phyloP scores from a whole-genome alignment of 2,329 filamentous ascomycete genomes.

The Chaetomium sp. region DNA sequence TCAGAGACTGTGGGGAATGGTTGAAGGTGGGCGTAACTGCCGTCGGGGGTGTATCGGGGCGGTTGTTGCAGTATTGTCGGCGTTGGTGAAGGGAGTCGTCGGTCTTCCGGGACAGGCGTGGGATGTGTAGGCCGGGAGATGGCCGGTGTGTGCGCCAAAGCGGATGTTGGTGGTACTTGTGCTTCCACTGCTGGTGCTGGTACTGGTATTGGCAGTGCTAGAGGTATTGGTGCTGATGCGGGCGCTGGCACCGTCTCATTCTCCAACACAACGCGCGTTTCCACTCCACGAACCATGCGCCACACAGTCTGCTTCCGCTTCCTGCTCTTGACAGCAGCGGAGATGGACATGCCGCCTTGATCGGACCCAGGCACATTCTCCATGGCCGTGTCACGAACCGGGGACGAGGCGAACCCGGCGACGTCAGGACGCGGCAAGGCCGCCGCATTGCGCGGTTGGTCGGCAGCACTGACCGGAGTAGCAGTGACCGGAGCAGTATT shows the following conservation, averaged over 20 bases:
- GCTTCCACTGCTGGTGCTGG: not conserved
- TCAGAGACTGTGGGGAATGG: not conserved
- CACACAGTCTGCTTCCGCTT: constrained; percentile 35
- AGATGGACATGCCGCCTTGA: constrained; percentile 35
- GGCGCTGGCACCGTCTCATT: not conserved
- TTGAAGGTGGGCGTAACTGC: not conserved
- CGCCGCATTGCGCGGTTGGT: no score
- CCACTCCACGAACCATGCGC: constrained; percentile 39
- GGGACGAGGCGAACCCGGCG: no score
- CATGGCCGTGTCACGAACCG: no score
- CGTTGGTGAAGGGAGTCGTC: constrained; percentile 4
- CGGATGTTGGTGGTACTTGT: not conserved
- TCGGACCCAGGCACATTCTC: not conserved
- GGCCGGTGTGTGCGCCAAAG: constrained; percentile 5
- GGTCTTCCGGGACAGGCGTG: not conserved
- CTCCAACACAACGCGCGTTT: constrained; percentile 20
- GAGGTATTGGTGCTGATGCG: no score
- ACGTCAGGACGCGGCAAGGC: no score
- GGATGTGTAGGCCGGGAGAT: not conserved
- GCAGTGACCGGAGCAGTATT: no score
- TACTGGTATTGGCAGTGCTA: no score
- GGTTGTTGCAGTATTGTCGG: not conserved
- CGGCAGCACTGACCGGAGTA: no score
- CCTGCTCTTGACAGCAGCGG: constrained; percentile 44
- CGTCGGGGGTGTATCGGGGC: not conserved